phyloP scores from a whole-genome alignment of 805 yeast species.

The Hanseniaspora guilliermondii region DNA sequence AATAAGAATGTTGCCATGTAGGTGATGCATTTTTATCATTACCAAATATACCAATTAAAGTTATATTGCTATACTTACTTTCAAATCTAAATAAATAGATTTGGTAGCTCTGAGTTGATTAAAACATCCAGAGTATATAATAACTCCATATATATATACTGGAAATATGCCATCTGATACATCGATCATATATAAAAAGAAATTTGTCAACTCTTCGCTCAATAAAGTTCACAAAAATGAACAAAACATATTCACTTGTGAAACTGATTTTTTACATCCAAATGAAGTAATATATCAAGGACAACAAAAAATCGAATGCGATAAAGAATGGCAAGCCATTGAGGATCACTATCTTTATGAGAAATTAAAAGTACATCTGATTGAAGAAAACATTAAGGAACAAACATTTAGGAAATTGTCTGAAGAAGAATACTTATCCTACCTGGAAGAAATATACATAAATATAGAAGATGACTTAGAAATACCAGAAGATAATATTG shows the following conservation, averaged over 20 bases:
- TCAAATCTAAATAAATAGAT: too few relatives aligned
- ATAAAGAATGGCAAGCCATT: background rate
- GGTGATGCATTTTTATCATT: too few relatives aligned
- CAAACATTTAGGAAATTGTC: slow-evolving; percentile 19
- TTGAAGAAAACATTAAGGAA: slow-evolving; percentile 24
- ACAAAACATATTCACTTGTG: background rate
- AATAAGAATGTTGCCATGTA: too few relatives aligned
- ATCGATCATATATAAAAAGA: background rate
- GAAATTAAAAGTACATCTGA: slow-evolving; percentile 31
- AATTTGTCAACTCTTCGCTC: background rate
- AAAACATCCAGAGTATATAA: too few relatives aligned
- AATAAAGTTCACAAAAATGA: slow-evolving; percentile 2
- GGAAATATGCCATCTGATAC: background rate
- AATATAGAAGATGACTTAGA: background rate
- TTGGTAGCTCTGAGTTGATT: slow-evolving; percentile 24
- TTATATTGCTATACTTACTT: too few relatives aligned
- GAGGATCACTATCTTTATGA: slow-evolving; percentile 19
- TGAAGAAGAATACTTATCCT: background rate
- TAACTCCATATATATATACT: too few relatives aligned
- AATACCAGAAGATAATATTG: slow-evolving; percentile 15
- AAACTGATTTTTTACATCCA: slow-evolving; percentile 4
- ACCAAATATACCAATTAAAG: too few relatives aligned
- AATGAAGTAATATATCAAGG: background rate
- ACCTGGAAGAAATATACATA: background rate
- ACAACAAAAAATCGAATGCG: background rate